Percentiles rank a stretch among this genome's conserved stretches.
Conservation (phyloP, 2,329 filamentous ascomycete genomes). For the Whalleya microplaca region DNA sequence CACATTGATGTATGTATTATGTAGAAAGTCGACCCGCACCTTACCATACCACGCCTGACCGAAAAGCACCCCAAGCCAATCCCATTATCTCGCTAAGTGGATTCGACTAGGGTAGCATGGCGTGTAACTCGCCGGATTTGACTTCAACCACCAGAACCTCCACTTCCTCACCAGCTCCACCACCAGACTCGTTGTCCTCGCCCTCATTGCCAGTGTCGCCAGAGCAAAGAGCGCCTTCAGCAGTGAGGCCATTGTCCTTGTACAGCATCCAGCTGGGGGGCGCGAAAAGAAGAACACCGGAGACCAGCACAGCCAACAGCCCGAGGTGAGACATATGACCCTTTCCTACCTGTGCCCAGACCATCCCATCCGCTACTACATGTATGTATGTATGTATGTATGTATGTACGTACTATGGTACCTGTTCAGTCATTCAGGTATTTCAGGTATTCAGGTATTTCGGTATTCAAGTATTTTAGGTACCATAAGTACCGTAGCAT, state of each 20-base stretch:
- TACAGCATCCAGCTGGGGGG: conserved; percentile 24
- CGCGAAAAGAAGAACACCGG: conserved; percentile 27
- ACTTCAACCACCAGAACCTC: not conserved
- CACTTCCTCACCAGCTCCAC: not conserved
- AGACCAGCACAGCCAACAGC: conserved; percentile 18
- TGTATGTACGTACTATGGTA: no score
- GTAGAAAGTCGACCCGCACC: not conserved
- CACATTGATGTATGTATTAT: not conserved
- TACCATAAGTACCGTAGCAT: conserved; percentile 23
- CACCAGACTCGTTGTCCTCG: conserved; percentile 8
- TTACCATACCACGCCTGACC: not conserved
- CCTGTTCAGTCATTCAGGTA: no score
- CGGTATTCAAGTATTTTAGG: conserved; percentile 22
- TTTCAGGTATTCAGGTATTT: no score
- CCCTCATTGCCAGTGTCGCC: not conserved
- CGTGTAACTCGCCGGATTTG: not conserved
- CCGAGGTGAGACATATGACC: conserved; percentile 37
- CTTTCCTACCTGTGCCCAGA: conserved; percentile 12
- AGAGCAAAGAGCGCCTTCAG: conserved; percentile 11
- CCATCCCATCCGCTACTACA: no score
- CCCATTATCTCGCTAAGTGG: not conserved
- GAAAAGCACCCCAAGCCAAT: not conserved
- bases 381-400: no score
- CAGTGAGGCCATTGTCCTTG: not conserved
- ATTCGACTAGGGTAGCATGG: not conserved